A percentile compares a stretch with the other conserved stretches of the same genome.
phyloP scores from a whole-genome alignment of 208 protist species.

The Leishmania braziliensis region DNA sequence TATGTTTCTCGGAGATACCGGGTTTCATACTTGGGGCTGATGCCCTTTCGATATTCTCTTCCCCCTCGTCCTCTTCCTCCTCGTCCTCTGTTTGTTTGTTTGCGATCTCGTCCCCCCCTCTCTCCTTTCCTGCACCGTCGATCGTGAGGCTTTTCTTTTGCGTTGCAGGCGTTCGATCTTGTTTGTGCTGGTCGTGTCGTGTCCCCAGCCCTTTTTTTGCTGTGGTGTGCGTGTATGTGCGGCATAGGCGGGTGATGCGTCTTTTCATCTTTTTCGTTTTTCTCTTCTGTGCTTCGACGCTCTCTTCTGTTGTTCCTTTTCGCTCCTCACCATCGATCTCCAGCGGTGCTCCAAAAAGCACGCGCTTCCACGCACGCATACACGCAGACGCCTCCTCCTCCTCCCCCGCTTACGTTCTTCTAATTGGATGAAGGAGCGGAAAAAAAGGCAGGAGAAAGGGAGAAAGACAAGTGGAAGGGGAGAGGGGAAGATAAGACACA shows the following conservation, averaged over 20 bases:
- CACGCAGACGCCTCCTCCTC: too few relatives aligned
- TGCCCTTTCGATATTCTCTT: not conserved
- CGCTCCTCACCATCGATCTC: not conserved
- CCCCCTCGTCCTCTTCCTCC: not conserved
- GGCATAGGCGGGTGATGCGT: not conserved
- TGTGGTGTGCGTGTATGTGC: not conserved
- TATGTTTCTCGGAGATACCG: not conserved
- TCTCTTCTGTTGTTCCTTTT: not conserved
- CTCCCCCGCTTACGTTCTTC: too few relatives aligned
- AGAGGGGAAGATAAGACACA: not conserved
- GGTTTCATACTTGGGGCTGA: not conserved
- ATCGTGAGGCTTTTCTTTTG: too few relatives aligned
- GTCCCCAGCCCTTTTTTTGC: not conserved
- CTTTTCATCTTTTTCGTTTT: not conserved
- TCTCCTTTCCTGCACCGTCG: not conserved
- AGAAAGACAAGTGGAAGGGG: not conserved
- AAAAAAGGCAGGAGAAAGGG: not conserved
- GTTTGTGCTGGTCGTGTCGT: too few relatives aligned
- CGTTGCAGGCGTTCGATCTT: too few relatives aligned
- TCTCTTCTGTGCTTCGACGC: not conserved
- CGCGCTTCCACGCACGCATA: not conserved
- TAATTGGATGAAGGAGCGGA: not conserved
- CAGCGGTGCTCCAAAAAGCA: not conserved
- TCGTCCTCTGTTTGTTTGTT: not conserved
- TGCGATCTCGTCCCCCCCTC: not conserved